Evolutionary conservation across 148 eudicot genomes (phyloP).

Genomic region (Cornus kousa): DNA sequence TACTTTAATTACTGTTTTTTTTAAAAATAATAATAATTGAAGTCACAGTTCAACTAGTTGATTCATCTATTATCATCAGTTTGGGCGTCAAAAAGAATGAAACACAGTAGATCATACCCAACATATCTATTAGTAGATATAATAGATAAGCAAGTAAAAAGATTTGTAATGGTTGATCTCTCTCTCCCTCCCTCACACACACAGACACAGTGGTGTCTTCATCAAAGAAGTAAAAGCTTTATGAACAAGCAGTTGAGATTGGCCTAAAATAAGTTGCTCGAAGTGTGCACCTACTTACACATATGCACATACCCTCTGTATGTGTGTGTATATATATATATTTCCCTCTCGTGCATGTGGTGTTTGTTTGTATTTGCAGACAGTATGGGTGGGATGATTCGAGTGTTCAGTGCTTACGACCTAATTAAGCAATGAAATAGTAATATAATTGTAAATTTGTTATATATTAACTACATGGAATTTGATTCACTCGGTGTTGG

Average conservation of each 20-base stretch:
- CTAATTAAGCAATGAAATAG: conserved; percentile 37
- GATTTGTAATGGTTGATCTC: background rate
- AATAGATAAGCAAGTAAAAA: conserved; percentile 5
- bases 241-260: conserved; percentile 32
- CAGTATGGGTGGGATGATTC: conserved; percentile 41
- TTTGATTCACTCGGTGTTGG: background rate
- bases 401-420: conserved; percentile 36
- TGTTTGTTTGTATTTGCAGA: conserved; percentile 20
- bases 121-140: no score
- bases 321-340: background rate
- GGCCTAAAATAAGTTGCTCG: conserved; percentile 24
- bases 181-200: background rate
- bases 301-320: conserved; percentile 21
- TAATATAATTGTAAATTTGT: background rate
- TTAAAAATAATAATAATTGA: no score
- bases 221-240: conserved; percentile 24
- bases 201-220: conserved; percentile 1
- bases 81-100: no score
- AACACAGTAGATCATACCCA: no score
- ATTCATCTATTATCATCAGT: no score
- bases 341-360: conserved; percentile 22
- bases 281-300: conserved; percentile 24
- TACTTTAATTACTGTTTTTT: no score
- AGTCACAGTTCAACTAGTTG: no score
- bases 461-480: background rate